A percentile compares a stretch with the other conserved stretches of the same genome.
phyloP scores from a whole-genome alignment of 2,329 filamentous ascomycete species.

The Aspergillus brunneoviolaceus region DNA sequence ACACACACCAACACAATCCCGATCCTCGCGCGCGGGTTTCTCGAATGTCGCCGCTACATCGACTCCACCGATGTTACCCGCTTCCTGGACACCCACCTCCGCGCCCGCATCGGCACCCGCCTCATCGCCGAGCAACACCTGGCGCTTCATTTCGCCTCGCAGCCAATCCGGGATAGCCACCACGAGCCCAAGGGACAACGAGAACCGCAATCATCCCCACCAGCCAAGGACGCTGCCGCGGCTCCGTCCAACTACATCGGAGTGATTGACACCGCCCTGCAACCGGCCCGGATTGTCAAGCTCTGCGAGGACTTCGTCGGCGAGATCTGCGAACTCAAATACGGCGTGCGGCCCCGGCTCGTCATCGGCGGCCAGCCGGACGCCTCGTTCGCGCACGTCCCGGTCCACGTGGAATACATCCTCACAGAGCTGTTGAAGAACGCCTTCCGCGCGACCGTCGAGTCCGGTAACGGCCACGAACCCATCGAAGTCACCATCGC shows the following conservation, averaged over 20 bases:
- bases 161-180: constrained; percentile 63
- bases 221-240: constrained; percentile 21
- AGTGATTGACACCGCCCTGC: constrained; percentile 87
- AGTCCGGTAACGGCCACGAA: constrained; percentile 74
- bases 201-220: not conserved
- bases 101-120: constrained; percentile 88
- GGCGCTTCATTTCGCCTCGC: constrained; percentile 74
- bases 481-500: constrained; percentile 92
- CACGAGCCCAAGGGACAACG: constrained; percentile 14
- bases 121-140: constrained; percentile 97
- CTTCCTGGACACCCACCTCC: constrained; percentile 91
- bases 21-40: constrained; percentile 83
- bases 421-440: constrained; percentile 96
- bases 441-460: constrained; percentile 88
- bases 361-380: constrained; percentile 80
- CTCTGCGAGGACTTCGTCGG: constrained; percentile 86
- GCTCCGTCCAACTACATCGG: constrained; percentile 71
- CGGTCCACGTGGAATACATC: constrained; percentile 96
- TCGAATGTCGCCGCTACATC: constrained; percentile 92
- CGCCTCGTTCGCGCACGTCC: constrained; percentile 89
- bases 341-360: constrained; percentile 80
- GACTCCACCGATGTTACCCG: constrained; percentile 76
- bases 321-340: constrained; percentile 95
- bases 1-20: constrained; percentile 95
- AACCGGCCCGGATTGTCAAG: constrained; percentile 77